These are phyloP conservation scores for Vaccinium darrowii DNA, from an alignment of 148 eudicot species.

Conservation along the genomic window DNA sequence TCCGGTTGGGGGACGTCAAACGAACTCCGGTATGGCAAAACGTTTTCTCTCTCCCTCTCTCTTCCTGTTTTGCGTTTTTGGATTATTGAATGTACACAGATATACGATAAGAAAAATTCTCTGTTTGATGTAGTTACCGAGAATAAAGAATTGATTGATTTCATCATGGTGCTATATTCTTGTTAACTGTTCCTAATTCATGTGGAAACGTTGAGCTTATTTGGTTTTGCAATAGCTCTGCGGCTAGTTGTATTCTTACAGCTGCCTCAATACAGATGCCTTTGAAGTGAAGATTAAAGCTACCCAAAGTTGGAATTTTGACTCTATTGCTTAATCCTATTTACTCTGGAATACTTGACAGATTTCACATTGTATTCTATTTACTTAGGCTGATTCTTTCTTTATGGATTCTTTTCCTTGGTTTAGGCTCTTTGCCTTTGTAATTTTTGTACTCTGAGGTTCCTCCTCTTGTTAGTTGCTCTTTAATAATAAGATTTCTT, in stretches of 20 bases:
- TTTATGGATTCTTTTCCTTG: too few relatives aligned
- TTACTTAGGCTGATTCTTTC: too few relatives aligned
- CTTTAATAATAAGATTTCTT: background rate
- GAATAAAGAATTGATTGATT: background rate
- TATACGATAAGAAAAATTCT: too few relatives aligned
- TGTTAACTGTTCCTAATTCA: background rate
- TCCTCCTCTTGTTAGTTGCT: background rate
- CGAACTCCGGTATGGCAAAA: conserved; percentile 51
- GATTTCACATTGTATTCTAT: too few relatives aligned
- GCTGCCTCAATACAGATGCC: background rate
- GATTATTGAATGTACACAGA: too few relatives aligned
- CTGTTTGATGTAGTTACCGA: background rate
- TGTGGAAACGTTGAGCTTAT: background rate
- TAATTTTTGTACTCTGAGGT: background rate
- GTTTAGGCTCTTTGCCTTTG: background rate
- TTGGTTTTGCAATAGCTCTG: background rate
- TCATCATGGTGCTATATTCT: background rate
- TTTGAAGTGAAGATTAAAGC: too few relatives aligned
- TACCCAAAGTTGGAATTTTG: too few relatives aligned
- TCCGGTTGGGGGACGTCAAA: conserved; percentile 52
- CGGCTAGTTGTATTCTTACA: background rate
- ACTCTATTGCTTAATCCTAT: too few relatives aligned
- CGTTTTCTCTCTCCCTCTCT: background rate
- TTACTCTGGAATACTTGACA: too few relatives aligned
- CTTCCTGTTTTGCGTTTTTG: background rate